A percentile compares a stretch with the other conserved stretches of the same genome.
phyloP scores from a whole-genome alignment of 2,329 filamentous ascomycete genomes.

The Penicillium sp. region DNA sequence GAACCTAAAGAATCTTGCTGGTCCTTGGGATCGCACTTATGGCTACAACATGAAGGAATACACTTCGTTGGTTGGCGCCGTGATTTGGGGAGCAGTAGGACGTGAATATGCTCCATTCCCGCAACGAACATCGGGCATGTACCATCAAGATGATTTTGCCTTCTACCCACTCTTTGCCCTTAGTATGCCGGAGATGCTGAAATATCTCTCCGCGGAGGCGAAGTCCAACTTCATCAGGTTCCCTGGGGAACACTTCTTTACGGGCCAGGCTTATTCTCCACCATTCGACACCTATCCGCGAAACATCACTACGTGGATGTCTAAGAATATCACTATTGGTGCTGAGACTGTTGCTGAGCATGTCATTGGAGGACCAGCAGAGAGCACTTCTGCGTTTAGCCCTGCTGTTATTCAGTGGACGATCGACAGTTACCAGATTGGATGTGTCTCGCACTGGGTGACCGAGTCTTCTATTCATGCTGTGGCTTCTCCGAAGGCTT shows the following conservation, averaged over 20 bases:
- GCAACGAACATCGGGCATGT: slow-evolving; percentile 53
- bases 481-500: slow-evolving; percentile 41
- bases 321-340: slow-evolving; percentile 59
- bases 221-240: slow-evolving; percentile 52
- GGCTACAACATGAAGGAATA: slow-evolving; percentile 66
- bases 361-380: slow-evolving; percentile 56
- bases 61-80: slow-evolving; percentile 58
- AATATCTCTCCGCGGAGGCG: slow-evolving; percentile 50
- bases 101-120: slow-evolving; percentile 21
- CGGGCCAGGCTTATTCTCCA: slow-evolving; percentile 56
- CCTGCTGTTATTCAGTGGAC: slow-evolving; percentile 63
- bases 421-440: slow-evolving; percentile 32
- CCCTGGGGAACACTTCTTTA: slow-evolving; percentile 55
- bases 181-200: slow-evolving; percentile 15
- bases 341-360: slow-evolving; percentile 60
- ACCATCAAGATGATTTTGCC: slow-evolving; percentile 61
- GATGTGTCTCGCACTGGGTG: slow-evolving; percentile 35
- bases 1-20: slow-evolving; percentile 61
- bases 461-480: slow-evolving; percentile 45
- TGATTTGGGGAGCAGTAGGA: slow-evolving; percentile 56
- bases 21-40: slow-evolving; percentile 65
- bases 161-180: slow-evolving; percentile 60
- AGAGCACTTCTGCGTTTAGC: slow-evolving; percentile 56
- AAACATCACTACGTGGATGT: slow-evolving; percentile 62
- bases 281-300: slow-evolving; percentile 59